A percentile compares a stretch with the other conserved stretches of the same genome.
Conservation (phyloP, 2,329 filamentous ascomycete genomes). For the Arthroderma sp. region DNA sequence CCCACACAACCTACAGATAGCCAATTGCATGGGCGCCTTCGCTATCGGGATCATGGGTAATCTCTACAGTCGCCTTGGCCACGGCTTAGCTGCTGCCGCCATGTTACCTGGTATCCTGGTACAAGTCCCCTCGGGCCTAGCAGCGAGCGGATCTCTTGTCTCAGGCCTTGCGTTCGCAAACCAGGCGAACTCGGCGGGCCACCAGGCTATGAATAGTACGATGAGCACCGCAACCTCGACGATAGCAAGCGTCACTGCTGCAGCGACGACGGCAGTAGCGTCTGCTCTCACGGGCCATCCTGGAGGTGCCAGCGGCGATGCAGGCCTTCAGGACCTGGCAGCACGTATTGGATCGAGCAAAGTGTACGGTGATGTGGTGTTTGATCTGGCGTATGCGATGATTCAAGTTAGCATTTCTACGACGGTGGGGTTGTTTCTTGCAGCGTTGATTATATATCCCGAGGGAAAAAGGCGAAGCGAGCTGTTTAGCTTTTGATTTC, state of each 20-base stretch:
- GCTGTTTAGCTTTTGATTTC: conserved; percentile 30
- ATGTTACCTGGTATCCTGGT: conserved; percentile 80
- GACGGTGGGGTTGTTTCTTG: conserved; percentile 37
- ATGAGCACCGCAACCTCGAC: conserved; percentile 12
- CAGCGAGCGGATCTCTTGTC: conserved; percentile 46
- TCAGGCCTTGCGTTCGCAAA: conserved; percentile 46
- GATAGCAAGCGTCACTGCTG: background rate
- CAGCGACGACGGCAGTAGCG: background rate
- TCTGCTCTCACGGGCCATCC: background rate
- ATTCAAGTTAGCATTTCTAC: conserved; percentile 39
- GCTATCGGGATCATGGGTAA: conserved; percentile 68
- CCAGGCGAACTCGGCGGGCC: conserved; percentile 32
- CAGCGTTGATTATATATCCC: conserved; percentile 37
- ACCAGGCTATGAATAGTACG: background rate
- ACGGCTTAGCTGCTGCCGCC: conserved; percentile 69
- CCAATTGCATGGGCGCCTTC: conserved; percentile 65
- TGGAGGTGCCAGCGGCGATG: background rate
- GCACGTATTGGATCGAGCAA: conserved; percentile 24
- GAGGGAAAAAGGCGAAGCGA: conserved; percentile 36
- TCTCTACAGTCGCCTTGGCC: conserved; percentile 57
- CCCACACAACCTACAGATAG: conserved; percentile 58
- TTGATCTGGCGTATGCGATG: conserved; percentile 37
- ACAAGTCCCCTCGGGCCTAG: conserved; percentile 49
- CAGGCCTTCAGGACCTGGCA: conserved; percentile 1
- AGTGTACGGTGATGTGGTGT: conserved; percentile 25